A percentile compares a stretch with the other conserved stretches of the same genome.
Evolutionary conservation across 225 moss, liverwort and hornwort species (phyloP).

Genomic region (Antitrichia curtipendula): DNA sequence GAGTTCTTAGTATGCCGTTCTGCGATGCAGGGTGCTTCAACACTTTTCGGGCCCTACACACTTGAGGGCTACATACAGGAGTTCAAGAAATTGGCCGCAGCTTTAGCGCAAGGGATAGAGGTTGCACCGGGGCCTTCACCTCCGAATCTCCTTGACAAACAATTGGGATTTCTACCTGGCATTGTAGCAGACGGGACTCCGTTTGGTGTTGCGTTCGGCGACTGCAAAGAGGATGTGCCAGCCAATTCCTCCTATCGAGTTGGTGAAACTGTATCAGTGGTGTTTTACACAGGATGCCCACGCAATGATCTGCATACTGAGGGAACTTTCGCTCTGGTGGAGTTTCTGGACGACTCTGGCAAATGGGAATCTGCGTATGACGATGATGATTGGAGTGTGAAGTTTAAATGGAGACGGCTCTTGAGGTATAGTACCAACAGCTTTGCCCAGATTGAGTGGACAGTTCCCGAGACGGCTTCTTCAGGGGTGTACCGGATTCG

Average conservation of each 20-base stretch:
- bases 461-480: conserved; percentile 40
- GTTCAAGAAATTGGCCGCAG: conserved; percentile 70
- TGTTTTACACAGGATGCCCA: conserved; percentile 86
- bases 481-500: conserved; percentile 73
- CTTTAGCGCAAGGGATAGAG: conserved; percentile 53
- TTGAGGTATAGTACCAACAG: conserved; percentile 51
- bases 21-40: conserved; percentile 66
- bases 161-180: conserved; percentile 80
- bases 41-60: conserved; percentile 84
- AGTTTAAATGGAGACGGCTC: conserved; percentile 65
- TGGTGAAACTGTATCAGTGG: conserved; percentile 71
- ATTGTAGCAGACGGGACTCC: conserved; percentile 68
- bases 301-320: conserved; percentile 82
- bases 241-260: conserved; percentile 44
- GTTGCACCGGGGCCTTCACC: conserved; percentile 72
- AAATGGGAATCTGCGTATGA: conserved; percentile 59
- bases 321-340: conserved; percentile 75
- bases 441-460: conserved; percentile 71
- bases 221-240: conserved; percentile 66
- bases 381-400: conserved; percentile 91
- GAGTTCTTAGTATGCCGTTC: background rate
- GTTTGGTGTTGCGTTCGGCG: conserved; percentile 53
- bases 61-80: conserved; percentile 86
- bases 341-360: conserved; percentile 53
- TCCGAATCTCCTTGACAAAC: conserved; percentile 67